Evolutionary conservation across 163 green algal species (phyloP).

Genomic region (Scenedesmus sp.): DNA sequence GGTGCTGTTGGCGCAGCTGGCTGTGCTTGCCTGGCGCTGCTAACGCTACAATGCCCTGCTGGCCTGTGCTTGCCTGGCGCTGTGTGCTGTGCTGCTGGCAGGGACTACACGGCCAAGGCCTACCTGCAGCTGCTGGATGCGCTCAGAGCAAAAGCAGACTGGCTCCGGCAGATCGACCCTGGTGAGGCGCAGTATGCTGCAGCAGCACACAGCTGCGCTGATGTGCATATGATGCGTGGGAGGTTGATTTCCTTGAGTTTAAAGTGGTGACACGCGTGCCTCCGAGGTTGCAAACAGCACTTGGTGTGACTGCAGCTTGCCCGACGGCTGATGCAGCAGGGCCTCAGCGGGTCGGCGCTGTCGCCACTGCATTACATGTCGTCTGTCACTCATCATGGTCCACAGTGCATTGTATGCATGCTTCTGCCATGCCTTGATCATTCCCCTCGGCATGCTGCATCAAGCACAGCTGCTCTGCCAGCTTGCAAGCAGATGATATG

Average conservation of each 20-base stretch:
- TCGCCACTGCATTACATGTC: neutral
- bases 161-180: neutral
- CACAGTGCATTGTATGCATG: neutral
- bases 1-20: neutral
- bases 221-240: neutral
- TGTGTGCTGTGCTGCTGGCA: neutral
- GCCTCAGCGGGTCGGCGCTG: neutral
- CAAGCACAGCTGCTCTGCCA: neutral
- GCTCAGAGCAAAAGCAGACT: conserved; percentile 16
- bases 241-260: neutral
- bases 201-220: neutral
- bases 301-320: neutral
- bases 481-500: neutral
- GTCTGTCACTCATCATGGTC: neutral
- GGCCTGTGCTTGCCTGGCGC: neutral
- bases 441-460: neutral
- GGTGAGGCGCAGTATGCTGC: neutral
- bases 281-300: too few relatives aligned
- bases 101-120: conserved; percentile 33
- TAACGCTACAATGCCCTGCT: neutral
- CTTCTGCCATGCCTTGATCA: neutral
- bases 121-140: conserved; percentile 14
- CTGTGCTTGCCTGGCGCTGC: too few relatives aligned
- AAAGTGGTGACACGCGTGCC: too few relatives aligned
- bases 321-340: neutral